Conservation (phyloP, 78 protist species). For the Speleostelium caveatum region DNA sequence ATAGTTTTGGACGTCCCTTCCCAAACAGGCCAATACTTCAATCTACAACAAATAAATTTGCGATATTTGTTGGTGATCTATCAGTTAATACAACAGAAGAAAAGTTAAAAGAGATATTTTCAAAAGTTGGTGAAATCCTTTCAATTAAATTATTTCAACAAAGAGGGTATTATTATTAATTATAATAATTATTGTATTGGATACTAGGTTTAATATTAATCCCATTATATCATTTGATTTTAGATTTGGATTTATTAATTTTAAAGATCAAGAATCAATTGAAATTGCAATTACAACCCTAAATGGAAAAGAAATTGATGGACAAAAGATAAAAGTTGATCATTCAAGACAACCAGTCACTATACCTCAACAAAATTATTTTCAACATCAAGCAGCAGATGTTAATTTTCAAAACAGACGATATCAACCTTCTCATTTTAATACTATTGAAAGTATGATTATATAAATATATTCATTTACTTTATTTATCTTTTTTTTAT, state of each 20-base stretch:
- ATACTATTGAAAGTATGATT: too few relatives aligned
- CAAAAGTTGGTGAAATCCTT: constrained; percentile 16
- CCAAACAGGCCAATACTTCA: not conserved
- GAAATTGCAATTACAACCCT: constrained; percentile 8
- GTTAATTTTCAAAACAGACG: too few relatives aligned
- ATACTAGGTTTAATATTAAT: not conserved
- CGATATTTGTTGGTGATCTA: constrained; percentile 51
- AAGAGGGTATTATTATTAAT: constrained; percentile 35
- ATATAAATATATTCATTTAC: too few relatives aligned
- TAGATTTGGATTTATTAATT: constrained; percentile 50
- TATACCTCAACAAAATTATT: too few relatives aligned
- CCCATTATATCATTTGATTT: not conserved
- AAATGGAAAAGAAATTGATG: constrained; percentile 30
- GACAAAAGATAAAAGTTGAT: constrained; percentile 22
- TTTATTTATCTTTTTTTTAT: too few relatives aligned
- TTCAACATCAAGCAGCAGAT: too few relatives aligned
- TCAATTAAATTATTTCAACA: constrained; percentile 29
- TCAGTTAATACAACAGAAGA: not conserved
- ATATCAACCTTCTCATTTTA: too few relatives aligned
- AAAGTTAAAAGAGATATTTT: not conserved
- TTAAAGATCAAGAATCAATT: constrained; percentile 36
- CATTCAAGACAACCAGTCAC: too few relatives aligned
- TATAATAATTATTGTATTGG: not conserved
- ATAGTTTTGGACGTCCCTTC: not conserved
- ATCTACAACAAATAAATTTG: too few relatives aligned